Evolutionary conservation across 192 early-diverging fungal genomes (phyloP), one percentile per base, ranked within the genome.

Genomic region (Umbelopsis isabellina): DNA sequence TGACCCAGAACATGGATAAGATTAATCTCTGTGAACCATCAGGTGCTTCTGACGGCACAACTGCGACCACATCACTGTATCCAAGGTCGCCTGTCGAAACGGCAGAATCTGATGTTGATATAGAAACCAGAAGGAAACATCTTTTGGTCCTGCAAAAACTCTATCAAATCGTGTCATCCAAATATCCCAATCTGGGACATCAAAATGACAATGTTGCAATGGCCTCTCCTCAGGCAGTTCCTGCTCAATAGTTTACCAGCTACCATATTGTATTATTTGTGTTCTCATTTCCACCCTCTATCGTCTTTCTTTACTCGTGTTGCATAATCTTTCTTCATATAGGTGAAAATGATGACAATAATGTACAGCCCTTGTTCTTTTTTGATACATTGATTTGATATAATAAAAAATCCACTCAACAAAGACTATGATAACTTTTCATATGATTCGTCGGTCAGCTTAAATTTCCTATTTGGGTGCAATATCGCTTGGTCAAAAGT

Each of bases 401-500:
- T 23, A 61, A 61, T 16, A 18, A 35, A 35, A 61, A n/a, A 8
- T 16, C 25, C 0, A 33, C 13, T 25, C 15, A 33, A 33, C 30
- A 27, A 20, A 49, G 18, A 3, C 18, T 21, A 49, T 16, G 18
- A 16, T 49, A 6, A n/a, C 47, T 18, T 18, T 61, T 18, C 55
- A 61, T 61, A 33, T 61, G 55, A 61, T 4, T 9, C 37, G 7
- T 33, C 55, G 8, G 22, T 15, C 8, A 21, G 21, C 15, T 4
- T 49, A 49, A 21, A 55, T 61, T 61, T 61, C 55, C 55, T 61
- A 35, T 61, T 61, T 35, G 55, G 55, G 55, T n/a, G 11, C 55
- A 61, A 61, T 61, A 33, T 61, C 55, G 55, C 55, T 61, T 61
- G 55, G 55, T 61, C 55, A 61, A 61, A 61, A 35, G 5, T 16